Evolutionary conservation across 129 eudicot genomes (phyloP), one percentile per base, ranked within the genome.

Genomic region (Rutidosis leptorrhynchoides): DNA sequence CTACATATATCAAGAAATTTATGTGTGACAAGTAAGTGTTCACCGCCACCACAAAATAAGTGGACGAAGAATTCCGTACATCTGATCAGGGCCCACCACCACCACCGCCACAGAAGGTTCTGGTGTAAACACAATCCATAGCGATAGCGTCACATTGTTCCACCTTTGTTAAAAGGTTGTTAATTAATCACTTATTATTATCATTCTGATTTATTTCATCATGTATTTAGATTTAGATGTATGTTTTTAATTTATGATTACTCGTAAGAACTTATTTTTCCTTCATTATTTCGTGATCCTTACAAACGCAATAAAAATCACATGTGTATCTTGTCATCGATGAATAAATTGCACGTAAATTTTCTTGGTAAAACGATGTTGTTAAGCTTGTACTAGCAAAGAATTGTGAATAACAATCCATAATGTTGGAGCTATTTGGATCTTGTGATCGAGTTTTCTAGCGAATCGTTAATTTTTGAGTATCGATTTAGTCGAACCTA

Each of bases 11-110:
- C 37, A 7, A 33, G 15, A 29, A 58, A 17, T 58, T 59, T 59
- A 6, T 43, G 64, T 29, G 8, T 15, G 15, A 25, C 29, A 17
- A 15, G 16, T 4, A 59, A 59, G 25, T 1, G 15, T 3, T 59
- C 65, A 30, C 65, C 65, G 7, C 46, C 65, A 17, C 45, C 65
- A 2, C 7, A 59, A 30, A 16, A 3, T 30, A 59, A 59, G 65
- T 4, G 10, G 14, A 59, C 26, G 25, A 1, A 8, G 46, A 8
- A 59, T 59, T 59, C 3, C 46, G 65, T 30, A 30, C 6, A 0
- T 59, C 30, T 59, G 15, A 2, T 30, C 42, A 45, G 9, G 11
- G 20, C 4, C 59, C 30, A 42, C 51, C 51, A 17, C 22, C 11
- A 1, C 24, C 55, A 7, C 12, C 23, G 7, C 54, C 22, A 4